Percentiles rank a stretch among this genome's conserved stretches.
phyloP scores from a whole-genome alignment of 768 basidiomycete species.

The Mycena rosella region DNA sequence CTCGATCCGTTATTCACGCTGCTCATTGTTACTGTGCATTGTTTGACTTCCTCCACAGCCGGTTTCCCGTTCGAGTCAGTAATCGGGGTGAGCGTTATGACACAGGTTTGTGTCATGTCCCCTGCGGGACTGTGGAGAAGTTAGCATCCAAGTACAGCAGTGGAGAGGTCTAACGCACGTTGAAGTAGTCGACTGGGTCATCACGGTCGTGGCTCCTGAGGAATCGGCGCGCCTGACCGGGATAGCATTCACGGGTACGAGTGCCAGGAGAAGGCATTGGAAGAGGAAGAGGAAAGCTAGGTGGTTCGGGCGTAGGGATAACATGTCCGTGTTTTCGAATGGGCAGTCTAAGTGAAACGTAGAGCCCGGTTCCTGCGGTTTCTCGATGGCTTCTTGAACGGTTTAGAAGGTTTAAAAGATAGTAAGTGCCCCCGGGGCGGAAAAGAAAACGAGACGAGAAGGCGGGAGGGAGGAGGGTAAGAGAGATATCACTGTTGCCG shows the following conservation, averaged over 20 bases:
- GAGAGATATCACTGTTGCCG: background rate
- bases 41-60: conserved; percentile 64
- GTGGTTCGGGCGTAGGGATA: conserved; percentile 47
- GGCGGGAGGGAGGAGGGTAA: conserved; percentile 41
- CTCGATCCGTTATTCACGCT: conserved; percentile 19
- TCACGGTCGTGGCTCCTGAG: conserved; percentile 57
- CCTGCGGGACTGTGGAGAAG: conserved; percentile 59
- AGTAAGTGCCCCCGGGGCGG: conserved; percentile 62
- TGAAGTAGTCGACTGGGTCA: conserved; percentile 57
- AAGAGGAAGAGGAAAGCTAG: conserved; percentile 55
- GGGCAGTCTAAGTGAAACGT: conserved; percentile 46
- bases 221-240: conserved; percentile 55
- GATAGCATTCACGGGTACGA: conserved; percentile 49
- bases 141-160: conserved; percentile 33
- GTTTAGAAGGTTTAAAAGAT: conserved; percentile 55
- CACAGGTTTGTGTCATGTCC: conserved; percentile 68
- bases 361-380: conserved; percentile 67
- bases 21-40: conserved; percentile 60
- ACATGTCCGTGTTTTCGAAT: conserved; percentile 50
- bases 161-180: conserved; percentile 55
- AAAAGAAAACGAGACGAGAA: conserved; percentile 41
- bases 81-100: conserved; percentile 67
- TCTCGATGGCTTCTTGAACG: conserved; percentile 52
- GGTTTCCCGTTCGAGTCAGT: conserved; percentile 62
- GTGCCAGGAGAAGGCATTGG: conserved; percentile 52